A percentile compares a stretch with the other conserved stretches of the same genome.
These are phyloP conservation scores for Angophora floribunda DNA, from an alignment of 345 rosid species.

Conservation along the genomic window DNA sequence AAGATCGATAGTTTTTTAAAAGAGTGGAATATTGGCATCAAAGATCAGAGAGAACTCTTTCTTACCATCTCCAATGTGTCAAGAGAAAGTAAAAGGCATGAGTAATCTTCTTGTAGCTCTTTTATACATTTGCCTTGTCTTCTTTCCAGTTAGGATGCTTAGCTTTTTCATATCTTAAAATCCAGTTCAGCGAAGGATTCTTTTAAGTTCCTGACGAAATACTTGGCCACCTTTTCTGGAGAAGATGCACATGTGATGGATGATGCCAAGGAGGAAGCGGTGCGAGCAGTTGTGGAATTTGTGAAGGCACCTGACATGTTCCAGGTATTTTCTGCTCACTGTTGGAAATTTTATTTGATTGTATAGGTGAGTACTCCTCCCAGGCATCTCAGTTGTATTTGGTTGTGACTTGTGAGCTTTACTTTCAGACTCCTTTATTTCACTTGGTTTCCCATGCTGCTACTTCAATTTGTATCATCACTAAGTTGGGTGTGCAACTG, in stretches of 20 bases:
- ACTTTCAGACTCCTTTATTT: background rate
- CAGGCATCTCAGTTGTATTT: background rate
- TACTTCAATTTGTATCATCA: background rate
- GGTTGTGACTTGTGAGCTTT: background rate
- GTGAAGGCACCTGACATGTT: constrained; percentile 81
- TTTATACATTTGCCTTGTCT: background rate
- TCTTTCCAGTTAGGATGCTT: background rate
- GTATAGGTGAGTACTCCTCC: background rate
- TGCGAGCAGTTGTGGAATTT: constrained; percentile 62
- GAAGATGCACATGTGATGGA: constrained; percentile 50
- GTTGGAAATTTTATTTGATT: background rate
- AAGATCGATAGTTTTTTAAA: constrained; percentile 82
- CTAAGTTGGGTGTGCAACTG: background rate
- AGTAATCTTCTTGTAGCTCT: background rate
- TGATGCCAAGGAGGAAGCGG: constrained; percentile 95
- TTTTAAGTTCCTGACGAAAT: constrained; percentile 66
- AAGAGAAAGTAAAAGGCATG: constrained; percentile 75
- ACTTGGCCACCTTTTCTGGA: constrained; percentile 74
- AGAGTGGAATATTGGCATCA: constrained; percentile 80
- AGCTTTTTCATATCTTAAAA: background rate
- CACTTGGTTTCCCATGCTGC: background rate
- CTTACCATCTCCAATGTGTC: constrained; percentile 59
- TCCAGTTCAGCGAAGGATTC: constrained; percentile 68
- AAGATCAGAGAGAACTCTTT: constrained; percentile 82
- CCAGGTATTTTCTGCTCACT: constrained; percentile 41